phyloP scores from a whole-genome alignment of 2,329 filamentous ascomycete genomes.

The Anisogramma anomala region DNA sequence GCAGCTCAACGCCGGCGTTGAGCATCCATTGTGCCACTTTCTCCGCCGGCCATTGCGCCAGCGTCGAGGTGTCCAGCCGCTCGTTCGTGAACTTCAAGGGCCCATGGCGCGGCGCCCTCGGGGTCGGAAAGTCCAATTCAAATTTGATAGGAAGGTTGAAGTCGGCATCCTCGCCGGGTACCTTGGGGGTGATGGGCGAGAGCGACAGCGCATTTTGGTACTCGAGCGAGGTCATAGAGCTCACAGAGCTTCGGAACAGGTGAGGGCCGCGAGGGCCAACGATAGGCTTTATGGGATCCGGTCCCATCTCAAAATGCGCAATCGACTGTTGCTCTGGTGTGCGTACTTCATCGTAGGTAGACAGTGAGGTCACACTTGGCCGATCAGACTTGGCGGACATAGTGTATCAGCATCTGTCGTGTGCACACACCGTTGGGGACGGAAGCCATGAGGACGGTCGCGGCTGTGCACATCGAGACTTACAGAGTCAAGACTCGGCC shows the following conservation, averaged over 20 bases:
- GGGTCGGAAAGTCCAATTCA: slow-evolving; percentile 28
- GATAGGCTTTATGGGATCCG: slow-evolving; percentile 51
- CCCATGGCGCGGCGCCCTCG: slow-evolving; percentile 31
- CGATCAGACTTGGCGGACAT: slow-evolving; percentile 46
- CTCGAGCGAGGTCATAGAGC: slow-evolving; percentile 39
- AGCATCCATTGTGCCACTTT: slow-evolving; percentile 83
- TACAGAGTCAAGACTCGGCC: slow-evolving; percentile 62
- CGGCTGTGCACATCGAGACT: slow-evolving; percentile 21
- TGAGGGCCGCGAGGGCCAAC: slow-evolving; percentile 78
- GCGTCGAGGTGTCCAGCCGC: slow-evolving; percentile 45
- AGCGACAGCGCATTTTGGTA: slow-evolving; percentile 50
- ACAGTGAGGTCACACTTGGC: slow-evolving; percentile 74
- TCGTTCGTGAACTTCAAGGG: slow-evolving; percentile 46
- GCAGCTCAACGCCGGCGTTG: slow-evolving; percentile 65
- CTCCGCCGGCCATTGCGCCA: slow-evolving; percentile 59
- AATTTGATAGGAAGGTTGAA: slow-evolving; percentile 26
- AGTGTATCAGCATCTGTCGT: not conserved
- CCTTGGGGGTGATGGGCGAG: slow-evolving; percentile 62
- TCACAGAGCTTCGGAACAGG: slow-evolving; percentile 63
- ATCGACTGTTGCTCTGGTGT: slow-evolving; percentile 43
- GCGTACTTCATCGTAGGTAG: slow-evolving; percentile 71
- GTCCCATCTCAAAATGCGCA: slow-evolving; percentile 14
- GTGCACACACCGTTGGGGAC: too few species aligned
- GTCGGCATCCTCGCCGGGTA: slow-evolving; percentile 24
- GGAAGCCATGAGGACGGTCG: not conserved